These are phyloP conservation scores for Cryptosporidium bovis DNA, from an alignment of 169 alveolate species.

Conservation along the genomic window DNA sequence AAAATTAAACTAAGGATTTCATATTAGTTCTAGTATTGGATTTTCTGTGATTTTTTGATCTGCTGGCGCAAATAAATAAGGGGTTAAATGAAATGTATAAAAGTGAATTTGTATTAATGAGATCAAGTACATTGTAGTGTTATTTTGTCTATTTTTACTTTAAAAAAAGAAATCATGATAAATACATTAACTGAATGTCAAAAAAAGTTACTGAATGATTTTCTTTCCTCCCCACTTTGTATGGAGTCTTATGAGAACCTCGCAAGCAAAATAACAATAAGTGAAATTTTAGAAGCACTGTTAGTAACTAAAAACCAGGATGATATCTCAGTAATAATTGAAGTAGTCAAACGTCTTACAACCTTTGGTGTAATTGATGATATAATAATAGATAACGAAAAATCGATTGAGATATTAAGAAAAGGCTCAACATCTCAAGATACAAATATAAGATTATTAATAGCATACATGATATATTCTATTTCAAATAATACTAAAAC, in stretches of 20 bases:
- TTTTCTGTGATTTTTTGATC: neutral
- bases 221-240: slow-evolving; percentile 57
- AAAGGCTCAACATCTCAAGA: slow-evolving; percentile 22
- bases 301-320: neutral
- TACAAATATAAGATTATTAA: slow-evolving; percentile 12
- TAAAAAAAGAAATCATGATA: neutral
- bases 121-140: neutral
- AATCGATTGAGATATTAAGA: slow-evolving; percentile 16
- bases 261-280: neutral
- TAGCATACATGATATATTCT: slow-evolving; percentile 25
- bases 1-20: neutral
- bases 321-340: slow-evolving; percentile 31
- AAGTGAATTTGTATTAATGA: neutral
- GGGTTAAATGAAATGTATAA: neutral
- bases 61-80: slow-evolving; percentile 39
- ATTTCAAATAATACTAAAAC: neutral
- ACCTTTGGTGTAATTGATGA: slow-evolving; percentile 42
- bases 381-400: neutral
- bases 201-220: neutral
- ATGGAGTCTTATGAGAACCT: slow-evolving; percentile 35
- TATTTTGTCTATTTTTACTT: neutral
- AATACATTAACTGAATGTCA: slow-evolving; percentile 1
- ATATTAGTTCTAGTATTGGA: neutral
- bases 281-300: slow-evolving; percentile 6
- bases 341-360: slow-evolving; percentile 28